phyloP scores from a whole-genome alignment of 768 basidiomycete genomes.

The Phanerochaete sordida region DNA sequence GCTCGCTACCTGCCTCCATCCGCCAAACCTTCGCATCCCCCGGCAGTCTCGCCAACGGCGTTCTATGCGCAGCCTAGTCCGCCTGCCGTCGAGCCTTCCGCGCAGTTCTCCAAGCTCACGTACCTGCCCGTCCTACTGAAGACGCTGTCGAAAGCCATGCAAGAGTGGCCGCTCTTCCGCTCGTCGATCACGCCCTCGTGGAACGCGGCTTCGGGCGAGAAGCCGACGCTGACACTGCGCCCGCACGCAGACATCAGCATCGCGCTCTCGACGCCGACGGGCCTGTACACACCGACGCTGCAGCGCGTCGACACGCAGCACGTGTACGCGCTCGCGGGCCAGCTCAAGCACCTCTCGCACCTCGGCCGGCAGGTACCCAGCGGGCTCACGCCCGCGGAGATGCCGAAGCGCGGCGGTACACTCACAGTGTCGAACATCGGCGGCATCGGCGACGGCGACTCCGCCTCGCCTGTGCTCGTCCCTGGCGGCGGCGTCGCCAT shows the following conservation, averaged over 20 bases:
- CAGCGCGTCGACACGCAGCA: constrained; percentile 48
- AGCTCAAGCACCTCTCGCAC: constrained; percentile 55
- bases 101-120: constrained; percentile 64
- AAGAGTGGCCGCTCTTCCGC: constrained; percentile 81
- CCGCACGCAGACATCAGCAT: constrained; percentile 72
- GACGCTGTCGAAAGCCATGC: constrained; percentile 74
- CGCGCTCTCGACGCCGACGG: constrained; percentile 77
- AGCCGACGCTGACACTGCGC: constrained; percentile 70
- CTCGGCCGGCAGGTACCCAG: constrained; percentile 67
- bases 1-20: constrained; percentile 41
- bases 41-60: constrained; percentile 36
- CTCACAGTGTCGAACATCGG: constrained; percentile 82
- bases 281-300: constrained; percentile 80
- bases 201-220: constrained; percentile 26
- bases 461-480: constrained; percentile 71
- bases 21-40: constrained; percentile 34
- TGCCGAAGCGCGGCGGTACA: constrained; percentile 75
- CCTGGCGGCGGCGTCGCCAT: constrained; percentile 85
- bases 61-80: constrained; percentile 37
- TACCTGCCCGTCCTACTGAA: constrained; percentile 85
- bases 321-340: constrained; percentile 59
- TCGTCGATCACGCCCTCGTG: constrained; percentile 57
- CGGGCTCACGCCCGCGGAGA: constrained; percentile 61
- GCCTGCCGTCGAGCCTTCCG: constrained; percentile 44
- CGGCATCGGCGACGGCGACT: constrained; percentile 68